phyloP scores from a whole-genome alignment of 257 asterid species.

The Hygrophila difformis region DNA sequence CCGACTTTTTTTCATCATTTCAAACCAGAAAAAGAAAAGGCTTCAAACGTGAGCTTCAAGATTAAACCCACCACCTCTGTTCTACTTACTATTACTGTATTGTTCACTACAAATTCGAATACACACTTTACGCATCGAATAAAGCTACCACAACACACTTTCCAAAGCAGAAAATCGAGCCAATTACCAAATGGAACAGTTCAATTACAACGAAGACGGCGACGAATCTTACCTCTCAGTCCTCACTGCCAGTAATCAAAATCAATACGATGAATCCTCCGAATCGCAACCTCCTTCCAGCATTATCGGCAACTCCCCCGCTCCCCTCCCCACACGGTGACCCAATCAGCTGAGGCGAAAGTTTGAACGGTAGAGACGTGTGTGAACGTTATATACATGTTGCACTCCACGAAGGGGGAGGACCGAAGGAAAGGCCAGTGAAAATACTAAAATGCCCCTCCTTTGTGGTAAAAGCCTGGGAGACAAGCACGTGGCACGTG shows the following conservation, averaged over 20 bases:
- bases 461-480: constrained; percentile 23
- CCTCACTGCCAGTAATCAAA: background rate
- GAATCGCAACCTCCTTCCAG: background rate
- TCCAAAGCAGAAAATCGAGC: too few species aligned
- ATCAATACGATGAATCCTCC: constrained; percentile 4
- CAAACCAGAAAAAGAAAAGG: too few species aligned
- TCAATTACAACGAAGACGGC: background rate
- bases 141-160: too few species aligned
- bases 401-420: background rate
- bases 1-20: too few species aligned
- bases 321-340: constrained; percentile 5
- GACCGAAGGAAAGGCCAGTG: background rate
- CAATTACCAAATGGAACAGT: too few species aligned
- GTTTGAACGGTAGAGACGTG: constrained; percentile 21
- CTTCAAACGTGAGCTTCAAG: too few species aligned
- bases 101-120: too few species aligned
- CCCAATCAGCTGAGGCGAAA: constrained; percentile 9
- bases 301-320: background rate
- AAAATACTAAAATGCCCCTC: constrained; percentile 25
- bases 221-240: constrained; percentile 4
- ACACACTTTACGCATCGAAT: too few species aligned
- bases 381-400: constrained; percentile 26
- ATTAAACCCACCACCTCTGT: too few species aligned
- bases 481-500: constrained; percentile 37
- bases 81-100: too few species aligned